phyloP scores from a whole-genome alignment of 176 grass and related monocot genomes.

The Cenchrus purpureus region DNA sequence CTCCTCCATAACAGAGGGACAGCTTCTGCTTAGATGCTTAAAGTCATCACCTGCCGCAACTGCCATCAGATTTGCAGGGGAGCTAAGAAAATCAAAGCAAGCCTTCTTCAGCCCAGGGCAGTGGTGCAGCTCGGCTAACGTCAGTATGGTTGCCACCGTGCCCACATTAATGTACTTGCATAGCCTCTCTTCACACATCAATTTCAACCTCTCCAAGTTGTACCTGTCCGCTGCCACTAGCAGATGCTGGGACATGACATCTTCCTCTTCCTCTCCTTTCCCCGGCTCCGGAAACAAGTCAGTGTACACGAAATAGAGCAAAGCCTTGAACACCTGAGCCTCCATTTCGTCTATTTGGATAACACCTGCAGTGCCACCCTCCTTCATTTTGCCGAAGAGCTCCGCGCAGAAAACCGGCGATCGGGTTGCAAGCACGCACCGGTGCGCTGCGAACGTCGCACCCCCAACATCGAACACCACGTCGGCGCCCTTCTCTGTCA shows the following conservation, averaged over 20 bases:
- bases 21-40: not conserved
- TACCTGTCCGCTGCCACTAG: conserved; percentile 52
- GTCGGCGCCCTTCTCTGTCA: conserved; percentile 19
- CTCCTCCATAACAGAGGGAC: not conserved
- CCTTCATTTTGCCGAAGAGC: conserved; percentile 17
- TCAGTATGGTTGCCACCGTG: conserved; percentile 24
- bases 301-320: conserved; percentile 50
- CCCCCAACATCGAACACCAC: conserved; percentile 18
- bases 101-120: not conserved
- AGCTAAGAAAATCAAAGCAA: not conserved
- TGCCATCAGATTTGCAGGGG: not conserved
- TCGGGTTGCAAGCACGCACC: conserved; percentile 28
- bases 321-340: conserved; percentile 25
- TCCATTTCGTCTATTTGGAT: conserved; percentile 31
- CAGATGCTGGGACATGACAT: conserved; percentile 42
- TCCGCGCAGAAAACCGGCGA: conserved; percentile 7
- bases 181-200: not conserved
- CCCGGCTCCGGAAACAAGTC: conserved; percentile 9
- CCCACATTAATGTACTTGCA: conserved; percentile 17
- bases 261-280: not conserved
- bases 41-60: not conserved
- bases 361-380: not conserved
- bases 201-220: not conserved
- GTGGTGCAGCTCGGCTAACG: not conserved
- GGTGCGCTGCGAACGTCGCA: conserved; percentile 30